Evolutionary conservation across 2,329 filamentous ascomycete species (phyloP).

Genomic region (Microdochium paspali): DNA sequence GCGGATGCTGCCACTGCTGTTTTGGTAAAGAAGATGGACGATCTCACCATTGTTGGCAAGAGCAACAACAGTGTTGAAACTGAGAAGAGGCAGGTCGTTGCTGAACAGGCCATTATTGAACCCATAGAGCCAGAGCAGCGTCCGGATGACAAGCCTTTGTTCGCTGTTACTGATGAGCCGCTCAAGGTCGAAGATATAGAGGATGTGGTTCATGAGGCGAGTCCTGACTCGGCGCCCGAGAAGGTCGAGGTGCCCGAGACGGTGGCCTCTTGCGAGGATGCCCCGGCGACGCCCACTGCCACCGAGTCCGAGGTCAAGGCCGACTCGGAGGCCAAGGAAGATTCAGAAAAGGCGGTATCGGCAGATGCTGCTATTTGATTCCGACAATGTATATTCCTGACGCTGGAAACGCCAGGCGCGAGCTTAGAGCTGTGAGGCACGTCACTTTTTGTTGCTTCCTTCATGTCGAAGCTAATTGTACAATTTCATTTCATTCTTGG

Average conservation of each 20-base stretch:
- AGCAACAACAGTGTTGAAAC: not conserved
- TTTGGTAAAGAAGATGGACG: not conserved
- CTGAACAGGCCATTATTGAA: conserved; percentile 1
- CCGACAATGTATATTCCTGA: too few relatives aligned
- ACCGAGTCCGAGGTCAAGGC: too few relatives aligned
- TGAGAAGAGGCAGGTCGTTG: conserved; percentile 1
- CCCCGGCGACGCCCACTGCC: not conserved
- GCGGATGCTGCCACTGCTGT: not conserved
- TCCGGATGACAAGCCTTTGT: too few relatives aligned
- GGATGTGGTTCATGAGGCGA: conserved; percentile 13
- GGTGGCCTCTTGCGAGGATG: too few relatives aligned
- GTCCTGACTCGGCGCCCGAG: conserved; percentile 5
- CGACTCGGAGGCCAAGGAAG: too few relatives aligned
- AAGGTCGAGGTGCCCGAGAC: conserved; percentile 1
- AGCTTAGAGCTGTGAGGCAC: not conserved
- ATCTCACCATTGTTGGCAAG: not conserved
- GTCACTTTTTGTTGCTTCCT: not conserved
- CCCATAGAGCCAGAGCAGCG: not conserved
- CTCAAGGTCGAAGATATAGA: conserved; percentile 17
- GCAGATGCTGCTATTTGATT: too few relatives aligned
- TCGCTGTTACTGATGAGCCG: conserved; percentile 9
- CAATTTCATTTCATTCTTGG: not conserved
- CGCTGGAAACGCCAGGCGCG: too few relatives aligned
- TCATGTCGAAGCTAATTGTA: not conserved
- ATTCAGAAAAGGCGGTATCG: too few relatives aligned